Conservation (phyloP, 2,329 filamentous ascomycete genomes). For the Ploettnerulaceae sp. region DNA sequence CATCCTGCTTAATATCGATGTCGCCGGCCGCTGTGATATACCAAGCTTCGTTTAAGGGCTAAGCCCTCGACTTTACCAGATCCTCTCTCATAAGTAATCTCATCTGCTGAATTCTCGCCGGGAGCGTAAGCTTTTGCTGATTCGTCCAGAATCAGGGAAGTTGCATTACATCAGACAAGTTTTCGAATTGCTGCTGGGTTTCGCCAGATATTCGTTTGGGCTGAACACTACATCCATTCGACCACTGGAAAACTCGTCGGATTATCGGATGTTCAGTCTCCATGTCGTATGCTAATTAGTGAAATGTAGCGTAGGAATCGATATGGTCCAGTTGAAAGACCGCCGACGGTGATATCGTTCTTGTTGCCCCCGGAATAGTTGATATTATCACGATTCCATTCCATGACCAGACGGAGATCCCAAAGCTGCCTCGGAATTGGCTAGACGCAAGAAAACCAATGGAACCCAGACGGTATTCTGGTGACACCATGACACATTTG, state of each 20-base stretch:
- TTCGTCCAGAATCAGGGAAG: conserved; percentile 8
- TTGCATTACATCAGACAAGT: conserved; percentile 11
- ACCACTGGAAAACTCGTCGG: conserved; percentile 24
- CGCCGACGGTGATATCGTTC: conserved; percentile 41
- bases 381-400: conserved; percentile 48
- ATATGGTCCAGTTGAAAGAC: conserved; percentile 42
- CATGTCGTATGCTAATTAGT: conserved; percentile 20
- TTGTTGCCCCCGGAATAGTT: conserved; percentile 38
- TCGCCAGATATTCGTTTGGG: conserved; percentile 36
- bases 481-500: conserved; percentile 37
- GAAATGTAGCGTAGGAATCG: conserved; percentile 33
- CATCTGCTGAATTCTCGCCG: conserved; percentile 8
- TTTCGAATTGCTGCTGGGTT: conserved; percentile 18
- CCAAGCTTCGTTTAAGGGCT: conserved; percentile 8
- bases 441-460: conserved; percentile 45
- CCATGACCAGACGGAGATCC: conserved; percentile 45
- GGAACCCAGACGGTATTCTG: conserved; percentile 45
- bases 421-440: conserved; percentile 42
- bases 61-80: conserved; percentile 13
- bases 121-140: conserved; percentile 8
- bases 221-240: conserved; percentile 43
- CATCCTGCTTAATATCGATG: conserved; percentile 14
- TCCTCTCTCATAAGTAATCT: conserved; percentile 16
- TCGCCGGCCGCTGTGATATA: conserved; percentile 13
- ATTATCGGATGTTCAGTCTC: conserved; percentile 15